Evolutionary conservation across 2,329 filamentous ascomycete species (phyloP).

Genomic region (Colletotrichum karsti): DNA sequence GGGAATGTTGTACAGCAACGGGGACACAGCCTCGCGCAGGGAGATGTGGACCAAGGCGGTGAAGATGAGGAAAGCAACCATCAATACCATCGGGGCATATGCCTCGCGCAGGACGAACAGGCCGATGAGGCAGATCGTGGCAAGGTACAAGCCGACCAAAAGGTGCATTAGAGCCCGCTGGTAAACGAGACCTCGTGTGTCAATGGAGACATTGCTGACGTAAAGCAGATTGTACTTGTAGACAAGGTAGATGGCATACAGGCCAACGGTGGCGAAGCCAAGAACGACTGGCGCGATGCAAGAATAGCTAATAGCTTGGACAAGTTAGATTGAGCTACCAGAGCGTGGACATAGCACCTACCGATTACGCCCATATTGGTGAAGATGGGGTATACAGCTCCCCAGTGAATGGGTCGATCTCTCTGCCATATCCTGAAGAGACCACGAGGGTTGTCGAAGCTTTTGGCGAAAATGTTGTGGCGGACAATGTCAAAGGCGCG

Average conservation of each 20-base stretch:
- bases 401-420: conserved; percentile 81
- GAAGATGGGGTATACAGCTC: conserved; percentile 82
- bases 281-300: conserved; percentile 88
- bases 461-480: conserved; percentile 68
- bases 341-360: conserved; percentile 49
- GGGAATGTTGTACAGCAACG: conserved; percentile 81
- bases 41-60: conserved; percentile 79
- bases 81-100: conserved; percentile 76
- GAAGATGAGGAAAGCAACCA: conserved; percentile 80
- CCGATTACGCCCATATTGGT: conserved; percentile 84
- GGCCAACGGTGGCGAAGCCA: conserved; percentile 80
- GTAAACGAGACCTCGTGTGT: conserved; percentile 89
- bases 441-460: conserved; percentile 82
- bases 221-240: conserved; percentile 93
- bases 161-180: conserved; percentile 88
- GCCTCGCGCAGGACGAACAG: conserved; percentile 78
- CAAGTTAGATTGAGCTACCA: conserved; percentile 11
- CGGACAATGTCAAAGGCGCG: conserved; percentile 72
- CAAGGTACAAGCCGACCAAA: conserved; percentile 83
- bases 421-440: conserved; percentile 82
- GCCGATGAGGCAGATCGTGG: conserved; percentile 84
- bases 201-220: conserved; percentile 82
- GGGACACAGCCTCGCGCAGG: conserved; percentile 77
- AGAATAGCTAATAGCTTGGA: conserved; percentile 80
- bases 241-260: conserved; percentile 84